Conservation (phyloP, 495 filamentous ascomycete species). For the Neurospora sp. region DNA sequence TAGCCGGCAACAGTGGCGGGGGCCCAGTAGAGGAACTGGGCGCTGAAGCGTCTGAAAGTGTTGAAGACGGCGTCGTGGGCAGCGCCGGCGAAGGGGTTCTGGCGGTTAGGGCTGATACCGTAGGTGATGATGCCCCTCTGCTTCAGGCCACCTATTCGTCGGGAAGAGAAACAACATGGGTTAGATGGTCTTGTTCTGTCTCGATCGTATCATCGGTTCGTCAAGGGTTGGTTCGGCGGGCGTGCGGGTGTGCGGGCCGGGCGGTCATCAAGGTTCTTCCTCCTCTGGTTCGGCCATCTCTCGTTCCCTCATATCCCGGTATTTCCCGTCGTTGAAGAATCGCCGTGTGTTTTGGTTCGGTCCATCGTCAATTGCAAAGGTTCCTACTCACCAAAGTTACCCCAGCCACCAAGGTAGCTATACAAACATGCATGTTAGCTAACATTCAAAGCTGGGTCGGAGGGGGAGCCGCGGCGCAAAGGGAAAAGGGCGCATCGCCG, state of each 20-base stretch:
- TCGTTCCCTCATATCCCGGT: neutral
- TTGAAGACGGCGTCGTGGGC: conserved; percentile 52
- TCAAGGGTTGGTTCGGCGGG: neutral
- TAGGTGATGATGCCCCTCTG: conserved; percentile 50
- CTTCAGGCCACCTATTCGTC: conserved; percentile 31
- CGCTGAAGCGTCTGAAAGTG: conserved; percentile 46
- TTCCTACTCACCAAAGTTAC: conserved; percentile 61
- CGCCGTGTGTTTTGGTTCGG: neutral
- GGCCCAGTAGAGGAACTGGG: conserved; percentile 72
- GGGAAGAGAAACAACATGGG: conserved; percentile 10
- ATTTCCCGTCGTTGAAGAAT: neutral
- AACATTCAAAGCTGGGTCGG: neutral
- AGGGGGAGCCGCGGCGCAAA: conserved; percentile 2
- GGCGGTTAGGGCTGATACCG: conserved; percentile 41
- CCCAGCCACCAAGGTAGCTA: conserved; percentile 83
- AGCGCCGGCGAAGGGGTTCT: conserved; percentile 47
- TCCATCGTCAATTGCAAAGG: neutral
- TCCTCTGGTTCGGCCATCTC: neutral
- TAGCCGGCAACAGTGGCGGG: conserved; percentile 71
- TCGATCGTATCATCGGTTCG: neutral
- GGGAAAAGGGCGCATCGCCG: conserved; percentile 5
- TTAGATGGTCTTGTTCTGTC: neutral
- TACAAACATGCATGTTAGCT: conserved; percentile 22
- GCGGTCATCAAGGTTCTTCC: neutral
- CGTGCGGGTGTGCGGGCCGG: too few species aligned